A percentile compares a stretch with the other conserved stretches of the same genome.
Conservation (phyloP, 352 stramenopile genomes). For the Proteromonas lacertae region DNA sequence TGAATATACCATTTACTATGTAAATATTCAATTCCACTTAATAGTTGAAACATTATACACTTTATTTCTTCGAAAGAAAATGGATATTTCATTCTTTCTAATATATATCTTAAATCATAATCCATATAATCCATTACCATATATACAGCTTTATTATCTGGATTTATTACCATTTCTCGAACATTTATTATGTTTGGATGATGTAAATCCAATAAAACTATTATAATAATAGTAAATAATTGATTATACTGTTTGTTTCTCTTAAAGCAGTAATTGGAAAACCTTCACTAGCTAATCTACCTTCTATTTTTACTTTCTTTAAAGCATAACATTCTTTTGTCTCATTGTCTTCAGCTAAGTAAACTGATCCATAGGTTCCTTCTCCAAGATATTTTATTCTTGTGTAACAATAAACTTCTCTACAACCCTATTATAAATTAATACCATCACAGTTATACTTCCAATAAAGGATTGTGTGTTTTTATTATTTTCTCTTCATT, state of each 20-base stretch:
- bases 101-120: constrained; percentile 22
- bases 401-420: constrained; percentile 69
- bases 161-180: constrained; percentile 34
- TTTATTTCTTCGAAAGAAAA: constrained; percentile 3
- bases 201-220: constrained; percentile 76
- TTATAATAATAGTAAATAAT: no score
- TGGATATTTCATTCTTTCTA: constrained; percentile 9
- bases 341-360: constrained; percentile 45
- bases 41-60: constrained; percentile 56
- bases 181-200: constrained; percentile 82
- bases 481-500: no score
- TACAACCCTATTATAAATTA: constrained; percentile 30
- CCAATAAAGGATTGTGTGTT: no score
- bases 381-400: constrained; percentile 63
- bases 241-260: constrained; percentile 90
- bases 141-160: constrained; percentile 23
- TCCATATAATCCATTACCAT: constrained; percentile 51
- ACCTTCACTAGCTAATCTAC: constrained; percentile 50
- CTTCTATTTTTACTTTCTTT: constrained; percentile 43
- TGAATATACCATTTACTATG: constrained; percentile 52
- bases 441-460: no score
- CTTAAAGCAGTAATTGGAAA: constrained; percentile 89
- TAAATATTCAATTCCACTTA: constrained; percentile 40
- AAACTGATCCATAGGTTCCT: constrained; percentile 82
- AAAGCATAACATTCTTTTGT: constrained; percentile 58